Conservation (phyloP, 1,284 basidiomycete genomes). For the Salmacisia buchloeana region DNA sequence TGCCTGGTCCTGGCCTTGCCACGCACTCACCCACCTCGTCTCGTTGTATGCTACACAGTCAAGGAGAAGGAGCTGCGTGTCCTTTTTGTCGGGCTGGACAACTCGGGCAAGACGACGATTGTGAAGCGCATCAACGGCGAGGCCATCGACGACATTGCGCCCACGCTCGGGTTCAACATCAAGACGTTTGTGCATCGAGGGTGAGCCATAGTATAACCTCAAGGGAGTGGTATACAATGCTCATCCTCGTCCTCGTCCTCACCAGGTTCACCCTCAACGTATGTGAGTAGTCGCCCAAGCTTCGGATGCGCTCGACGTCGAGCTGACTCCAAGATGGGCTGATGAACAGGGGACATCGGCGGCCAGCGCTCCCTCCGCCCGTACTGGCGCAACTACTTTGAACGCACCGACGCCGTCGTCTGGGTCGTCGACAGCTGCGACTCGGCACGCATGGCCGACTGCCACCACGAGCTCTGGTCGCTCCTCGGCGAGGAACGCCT, state of each 20-base stretch:
- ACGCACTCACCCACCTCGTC: not conserved
- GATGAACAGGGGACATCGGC: slow-evolving; percentile 81
- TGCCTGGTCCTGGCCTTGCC: not conserved
- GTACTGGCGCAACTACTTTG: slow-evolving; percentile 99
- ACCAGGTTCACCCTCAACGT: slow-evolving; percentile 83
- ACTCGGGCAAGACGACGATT: slow-evolving; percentile 98
- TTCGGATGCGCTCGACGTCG: not conserved
- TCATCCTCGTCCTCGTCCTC: slow-evolving; percentile 7
- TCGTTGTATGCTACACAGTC: slow-evolving; percentile 10
- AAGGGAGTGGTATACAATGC: slow-evolving; percentile 11
- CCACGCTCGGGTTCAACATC: slow-evolving; percentile 97
- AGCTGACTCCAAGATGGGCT: not conserved
- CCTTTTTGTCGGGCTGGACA: slow-evolving; percentile 97
- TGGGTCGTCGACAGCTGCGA: slow-evolving; percentile 99
- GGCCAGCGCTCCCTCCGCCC: slow-evolving; percentile 90
- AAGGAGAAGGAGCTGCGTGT: slow-evolving; percentile 86
- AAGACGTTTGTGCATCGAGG: slow-evolving; percentile 85
- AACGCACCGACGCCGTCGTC: slow-evolving; percentile 93
- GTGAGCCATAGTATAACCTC: slow-evolving; percentile 58
- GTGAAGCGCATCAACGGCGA: slow-evolving; percentile 88
- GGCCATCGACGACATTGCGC: slow-evolving; percentile 71
- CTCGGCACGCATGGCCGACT: slow-evolving; percentile 79
- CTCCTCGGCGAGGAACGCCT: slow-evolving; percentile 88
- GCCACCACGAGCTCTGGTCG: slow-evolving; percentile 75
- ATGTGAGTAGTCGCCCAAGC: slow-evolving; percentile 60